A percentile compares a stretch with the other conserved stretches of the same genome.
phyloP scores from a whole-genome alignment of 2,329 filamentous ascomycete species.

The Neofusicoccum laricinum region DNA sequence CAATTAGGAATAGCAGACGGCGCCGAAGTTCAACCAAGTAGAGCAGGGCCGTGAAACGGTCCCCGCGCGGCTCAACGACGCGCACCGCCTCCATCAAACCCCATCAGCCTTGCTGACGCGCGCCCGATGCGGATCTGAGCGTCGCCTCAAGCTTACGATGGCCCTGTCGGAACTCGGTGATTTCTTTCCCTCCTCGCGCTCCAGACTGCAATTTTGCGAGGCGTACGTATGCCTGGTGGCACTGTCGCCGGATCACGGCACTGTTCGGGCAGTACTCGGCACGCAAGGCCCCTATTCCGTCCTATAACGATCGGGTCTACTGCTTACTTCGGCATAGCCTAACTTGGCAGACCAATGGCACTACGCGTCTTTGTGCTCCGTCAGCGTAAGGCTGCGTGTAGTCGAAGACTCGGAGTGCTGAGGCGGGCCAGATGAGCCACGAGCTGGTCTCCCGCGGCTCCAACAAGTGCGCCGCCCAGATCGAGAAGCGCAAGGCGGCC shows the following conservation, averaged over 20 bases:
- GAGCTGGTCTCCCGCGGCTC: neutral
- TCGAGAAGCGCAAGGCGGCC: neutral
- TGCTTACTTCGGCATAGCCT: neutral
- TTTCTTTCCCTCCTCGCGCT: neutral
- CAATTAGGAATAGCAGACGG: neutral
- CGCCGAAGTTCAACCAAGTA: neutral
- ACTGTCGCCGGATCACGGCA: neutral
- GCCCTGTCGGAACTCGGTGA: neutral
- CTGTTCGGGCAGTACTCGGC: neutral
- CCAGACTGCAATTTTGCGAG: neutral
- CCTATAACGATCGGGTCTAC: neutral
- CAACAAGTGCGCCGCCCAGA: neutral
- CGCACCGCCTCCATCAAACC: neutral
- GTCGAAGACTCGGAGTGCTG: neutral
- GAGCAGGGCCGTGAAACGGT: neutral
- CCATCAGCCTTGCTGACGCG: neutral
- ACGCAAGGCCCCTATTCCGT: neutral
- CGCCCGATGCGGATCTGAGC: neutral
- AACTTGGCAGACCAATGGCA: neutral
- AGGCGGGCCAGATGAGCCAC: neutral
- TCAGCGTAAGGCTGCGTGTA: neutral
- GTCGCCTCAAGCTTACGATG: neutral
- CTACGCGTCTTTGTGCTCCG: neutral
- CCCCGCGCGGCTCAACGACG: neutral
- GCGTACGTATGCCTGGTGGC: neutral